Percentiles rank a stretch among this genome's conserved stretches.
Conservation (phyloP, 2,329 filamentous ascomycete species). For the Fusarium sulawesiense region DNA sequence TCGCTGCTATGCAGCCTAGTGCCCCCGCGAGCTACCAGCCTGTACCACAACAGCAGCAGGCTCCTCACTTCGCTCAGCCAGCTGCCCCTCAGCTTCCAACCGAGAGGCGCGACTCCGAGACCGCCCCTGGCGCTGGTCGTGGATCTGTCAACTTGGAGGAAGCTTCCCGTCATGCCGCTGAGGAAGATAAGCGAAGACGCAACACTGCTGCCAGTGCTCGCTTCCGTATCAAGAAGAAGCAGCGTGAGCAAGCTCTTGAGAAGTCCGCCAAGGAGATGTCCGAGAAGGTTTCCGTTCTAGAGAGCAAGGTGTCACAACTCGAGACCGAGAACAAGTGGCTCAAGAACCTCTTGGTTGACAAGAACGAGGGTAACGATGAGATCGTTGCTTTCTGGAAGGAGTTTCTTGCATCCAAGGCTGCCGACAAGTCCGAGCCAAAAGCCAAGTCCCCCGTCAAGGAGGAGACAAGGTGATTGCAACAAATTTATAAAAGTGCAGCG, state of each 20-base stretch:
- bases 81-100: constrained; percentile 46
- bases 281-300: constrained; percentile 79
- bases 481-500: constrained; percentile 9
- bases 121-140: constrained; percentile 53
- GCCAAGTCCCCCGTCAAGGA: constrained; percentile 43
- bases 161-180: constrained; percentile 76
- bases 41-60: constrained; percentile 50
- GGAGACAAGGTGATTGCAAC: constrained; percentile 36
- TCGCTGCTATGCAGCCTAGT: constrained; percentile 66
- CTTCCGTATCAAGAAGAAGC: constrained; percentile 96
- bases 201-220: constrained; percentile 90
- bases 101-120: constrained; percentile 62
- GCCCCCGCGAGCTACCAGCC: constrained; percentile 59
- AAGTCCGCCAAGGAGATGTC: constrained; percentile 84
- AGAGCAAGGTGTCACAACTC: constrained; percentile 79
- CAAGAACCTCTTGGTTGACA: constrained; percentile 83
- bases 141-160: constrained; percentile 72
- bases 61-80: constrained; percentile 48
- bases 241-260: constrained; percentile 87
- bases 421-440: constrained; percentile 48
- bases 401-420: constrained; percentile 53
- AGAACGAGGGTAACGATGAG: constrained; percentile 74
- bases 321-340: constrained; percentile 87
- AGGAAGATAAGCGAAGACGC: constrained; percentile 89
- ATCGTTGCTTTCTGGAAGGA: constrained; percentile 64